Evolutionary conservation across 805 yeast genomes (phyloP), one percentile per base, ranked within the genome.

Genomic region (Lachancea sp.): DNA sequence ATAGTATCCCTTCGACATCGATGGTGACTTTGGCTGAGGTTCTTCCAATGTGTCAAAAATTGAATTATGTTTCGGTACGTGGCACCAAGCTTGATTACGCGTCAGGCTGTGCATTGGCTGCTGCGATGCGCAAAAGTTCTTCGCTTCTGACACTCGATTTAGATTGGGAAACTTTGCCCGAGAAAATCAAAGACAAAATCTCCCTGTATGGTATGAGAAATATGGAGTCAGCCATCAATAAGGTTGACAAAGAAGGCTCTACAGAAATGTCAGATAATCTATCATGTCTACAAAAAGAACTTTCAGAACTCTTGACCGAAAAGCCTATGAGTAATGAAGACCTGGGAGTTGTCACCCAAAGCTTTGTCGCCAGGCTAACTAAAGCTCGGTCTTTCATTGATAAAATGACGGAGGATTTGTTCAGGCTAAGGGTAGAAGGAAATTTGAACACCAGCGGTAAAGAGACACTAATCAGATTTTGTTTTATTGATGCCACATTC

Each of bases 181-280:
- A 70, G 19, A 66, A 72, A 32, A 67, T 79, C 48, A 77, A 72
- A 51, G 82, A 83, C 43, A 74, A 74, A 43, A 71, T 88, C 36
- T 86, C 94, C 0, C 66, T 84, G 18, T 82, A 82, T 56, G 78
- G 90, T 8, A 79, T 89, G 78, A 75, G 80, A 53, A 89, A 89
- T 59, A 78, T 87, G 78, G 89, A 82, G 50, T 58, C 64, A 17
- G 72, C 75, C 38, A 59, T 80, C 22, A 51, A 56, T 29, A 52
- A 45, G 13, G 49, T 51, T 5, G 38, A 26, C 15, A 21, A 36
- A n/a, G 16, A 28, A 8, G 18, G 26, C 19, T 29, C 36, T 13
- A 16, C 21, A 3, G 45, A 41, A 13, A 43, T 39, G 9, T 43
- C 46, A 7, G 53, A 63, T 38, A 84, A 78, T 40, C 61, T 81